Base-by-base conservation (phyloP, 140 eudicot species). In the Flaveria floridana region DNA sequence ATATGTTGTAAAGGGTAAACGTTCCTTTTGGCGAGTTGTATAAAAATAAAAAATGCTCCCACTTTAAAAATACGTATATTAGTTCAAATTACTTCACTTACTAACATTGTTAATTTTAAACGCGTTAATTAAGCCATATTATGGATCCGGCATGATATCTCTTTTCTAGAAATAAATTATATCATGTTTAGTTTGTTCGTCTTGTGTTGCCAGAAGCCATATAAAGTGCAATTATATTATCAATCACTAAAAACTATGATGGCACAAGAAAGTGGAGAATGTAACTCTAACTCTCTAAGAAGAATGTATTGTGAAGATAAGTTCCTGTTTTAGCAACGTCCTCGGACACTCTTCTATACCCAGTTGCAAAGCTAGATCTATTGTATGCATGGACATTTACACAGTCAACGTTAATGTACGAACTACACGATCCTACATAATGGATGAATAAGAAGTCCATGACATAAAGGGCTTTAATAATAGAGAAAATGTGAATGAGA, bases 1-100 rank as follows among this genome's bases (percentile, higher is more conserved):
- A 23, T 23, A 13, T 14, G 44, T 13, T 69, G 74, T 42, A 39
- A 66, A 61, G 42, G 67, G 67, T 23, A 25, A 61, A 12, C 41
- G 41, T 61, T 25, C 25, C 65, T 61, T 61, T 61, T 61, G 67
- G 67, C 26, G 26, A 68, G 25, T 68, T 44, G 34, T 25, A 50
- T 14, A 26, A 70, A 69, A 48, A 6, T 6, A 30, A 34, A 34
- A 34, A 5, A 34, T 63, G 30, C 20, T 13, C 12, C 4, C 15
- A 26, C 15, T 14, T 23, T 0, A 2, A 14, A 70, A 23, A 25
- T 15, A 69, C 13, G 8, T 64, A n/a, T 28, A 15, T n/a, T n/a
- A n/a, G 10, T 16, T 18, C 59, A 3, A n/a, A n/a, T 15, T 16
- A n/a, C 20, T 53, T 53, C 4, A 53, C 4, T 47, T 12, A 47